phyloP scores from a whole-genome alignment of 306 rosid genomes.

The Dalbergia cultrata region DNA sequence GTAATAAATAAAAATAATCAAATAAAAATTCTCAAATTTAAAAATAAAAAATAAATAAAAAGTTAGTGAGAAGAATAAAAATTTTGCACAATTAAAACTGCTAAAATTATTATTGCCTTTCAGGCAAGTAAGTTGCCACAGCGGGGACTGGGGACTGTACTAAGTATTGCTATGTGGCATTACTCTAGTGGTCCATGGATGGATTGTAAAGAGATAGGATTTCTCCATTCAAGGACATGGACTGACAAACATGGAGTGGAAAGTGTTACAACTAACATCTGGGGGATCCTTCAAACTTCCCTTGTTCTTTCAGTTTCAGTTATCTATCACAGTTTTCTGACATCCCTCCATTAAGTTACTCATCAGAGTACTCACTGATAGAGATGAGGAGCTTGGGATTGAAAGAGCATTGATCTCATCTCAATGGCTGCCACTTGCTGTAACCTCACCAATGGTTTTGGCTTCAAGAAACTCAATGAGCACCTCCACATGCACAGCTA shows the following conservation, averaged over 20 bases:
- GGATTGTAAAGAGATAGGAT: constrained; percentile 51
- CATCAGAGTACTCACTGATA: neutral
- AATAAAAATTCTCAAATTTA: too few species aligned
- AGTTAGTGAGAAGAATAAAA: too few species aligned
- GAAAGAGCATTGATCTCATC: neutral
- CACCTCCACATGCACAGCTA: constrained; percentile 28
- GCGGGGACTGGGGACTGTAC: neutral
- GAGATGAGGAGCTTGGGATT: constrained; percentile 33
- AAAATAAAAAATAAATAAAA: too few species aligned
- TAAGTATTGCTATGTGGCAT: constrained; percentile 44
- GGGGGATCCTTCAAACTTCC: neutral
- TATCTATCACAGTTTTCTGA: neutral
- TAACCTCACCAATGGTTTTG: constrained; percentile 47
- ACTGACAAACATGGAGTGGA: neutral
- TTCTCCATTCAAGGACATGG: neutral
- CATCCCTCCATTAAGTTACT: neutral
- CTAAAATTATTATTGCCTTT: too few species aligned
- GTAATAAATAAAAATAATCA: too few species aligned
- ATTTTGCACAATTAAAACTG: too few species aligned
- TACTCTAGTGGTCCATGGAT: constrained; percentile 29
- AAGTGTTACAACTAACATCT: constrained; percentile 15
- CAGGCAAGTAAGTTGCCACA: neutral
- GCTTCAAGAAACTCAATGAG: constrained; percentile 43
- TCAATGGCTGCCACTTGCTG: constrained; percentile 62
- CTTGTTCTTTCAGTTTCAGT: constrained; percentile 8